Percentiles rank a stretch among this genome's conserved stretches.
These are phyloP conservation scores for Agrocybe pediades DNA, from an alignment of 768 basidiomycete genomes.

Conservation along the genomic window DNA sequence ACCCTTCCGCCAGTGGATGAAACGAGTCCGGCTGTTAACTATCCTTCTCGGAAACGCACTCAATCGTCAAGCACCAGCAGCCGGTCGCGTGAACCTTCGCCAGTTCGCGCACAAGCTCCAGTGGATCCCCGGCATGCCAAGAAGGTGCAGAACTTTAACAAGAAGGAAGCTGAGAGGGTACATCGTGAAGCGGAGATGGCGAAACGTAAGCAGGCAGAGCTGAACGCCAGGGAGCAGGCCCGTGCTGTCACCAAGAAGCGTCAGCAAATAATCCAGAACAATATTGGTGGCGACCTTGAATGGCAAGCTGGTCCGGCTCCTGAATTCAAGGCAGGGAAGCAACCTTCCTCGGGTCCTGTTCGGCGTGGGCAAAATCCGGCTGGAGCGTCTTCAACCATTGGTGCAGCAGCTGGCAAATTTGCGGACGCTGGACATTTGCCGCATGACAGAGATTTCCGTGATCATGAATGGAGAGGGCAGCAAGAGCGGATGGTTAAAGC, in stretches of 20 bases:
- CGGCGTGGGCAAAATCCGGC: constrained; percentile 54
- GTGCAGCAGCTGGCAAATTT: constrained; percentile 66
- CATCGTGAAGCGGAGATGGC: constrained; percentile 84
- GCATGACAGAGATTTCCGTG: constrained; percentile 28
- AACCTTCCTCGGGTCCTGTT: constrained; percentile 63
- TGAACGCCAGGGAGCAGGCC: constrained; percentile 82
- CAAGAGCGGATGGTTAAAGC: constrained; percentile 71
- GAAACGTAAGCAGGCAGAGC: constrained; percentile 73
- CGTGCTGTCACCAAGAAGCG: constrained; percentile 93
- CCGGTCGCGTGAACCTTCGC: constrained; percentile 61
- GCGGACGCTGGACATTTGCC: constrained; percentile 26
- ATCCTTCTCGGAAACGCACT: constrained; percentile 76
- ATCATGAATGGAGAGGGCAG: constrained; percentile 52
- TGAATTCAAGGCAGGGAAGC: constrained; percentile 47
- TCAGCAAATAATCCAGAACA: constrained; percentile 69
- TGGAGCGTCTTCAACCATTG: constrained; percentile 49
- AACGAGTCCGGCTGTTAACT: constrained; percentile 53
- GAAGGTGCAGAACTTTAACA: constrained; percentile 49
- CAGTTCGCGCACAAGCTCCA: constrained; percentile 34
- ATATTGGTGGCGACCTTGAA: constrained; percentile 56
- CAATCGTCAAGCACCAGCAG: constrained; percentile 79
- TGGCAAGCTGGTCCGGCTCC: constrained; percentile 56
- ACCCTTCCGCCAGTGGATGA: constrained; percentile 75
- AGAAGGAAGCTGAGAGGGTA: constrained; percentile 80
- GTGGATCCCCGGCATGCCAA: constrained; percentile 60